Conservation (phyloP, 192 early-diverging fungal species). For the Ambispora gerdemannii region DNA sequence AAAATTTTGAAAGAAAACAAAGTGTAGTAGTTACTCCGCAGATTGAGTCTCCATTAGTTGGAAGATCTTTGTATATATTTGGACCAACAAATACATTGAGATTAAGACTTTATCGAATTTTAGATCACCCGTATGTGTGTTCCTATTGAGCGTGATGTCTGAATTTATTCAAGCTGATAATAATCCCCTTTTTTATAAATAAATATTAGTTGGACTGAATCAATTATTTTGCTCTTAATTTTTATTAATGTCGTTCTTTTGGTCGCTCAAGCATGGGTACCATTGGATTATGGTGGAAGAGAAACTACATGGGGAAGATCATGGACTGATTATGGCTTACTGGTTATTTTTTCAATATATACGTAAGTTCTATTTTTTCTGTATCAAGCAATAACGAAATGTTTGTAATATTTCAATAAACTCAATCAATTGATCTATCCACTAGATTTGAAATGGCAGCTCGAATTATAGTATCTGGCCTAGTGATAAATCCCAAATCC, state of each 20-base stretch:
- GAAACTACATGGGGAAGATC: slow-evolving; percentile 40
- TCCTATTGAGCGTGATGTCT: slow-evolving; percentile 5
- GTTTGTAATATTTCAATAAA: slow-evolving; percentile 36
- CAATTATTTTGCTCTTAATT: slow-evolving; percentile 46
- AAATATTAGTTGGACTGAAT: slow-evolving; percentile 46
- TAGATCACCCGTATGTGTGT: slow-evolving; percentile 43
- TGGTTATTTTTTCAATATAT: slow-evolving; percentile 49
- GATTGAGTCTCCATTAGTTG: slow-evolving; percentile 33
- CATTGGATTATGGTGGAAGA: slow-evolving; percentile 24
- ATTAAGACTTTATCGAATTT: slow-evolving; percentile 33
- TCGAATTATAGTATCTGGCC: slow-evolving; percentile 41
- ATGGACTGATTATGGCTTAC: slow-evolving; percentile 49
- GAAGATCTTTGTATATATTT: slow-evolving; percentile 41
- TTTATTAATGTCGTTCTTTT: slow-evolving; percentile 43
- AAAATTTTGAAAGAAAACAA: background rate
- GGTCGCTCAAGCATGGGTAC: slow-evolving; percentile 40
- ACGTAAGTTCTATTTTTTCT: slow-evolving; percentile 52
- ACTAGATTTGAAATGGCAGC: slow-evolving; percentile 38
- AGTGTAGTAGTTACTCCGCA: background rate
- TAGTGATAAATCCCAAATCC: slow-evolving; percentile 34
- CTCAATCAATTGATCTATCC: too few relatives aligned
- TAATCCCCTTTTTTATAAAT: background rate
- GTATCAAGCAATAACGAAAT: too few relatives aligned
- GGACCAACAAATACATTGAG: slow-evolving; percentile 44
- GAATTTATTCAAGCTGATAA: background rate